Conservation (phyloP, 495 filamentous ascomycete species). For the Gamarada debralockiae region DNA sequence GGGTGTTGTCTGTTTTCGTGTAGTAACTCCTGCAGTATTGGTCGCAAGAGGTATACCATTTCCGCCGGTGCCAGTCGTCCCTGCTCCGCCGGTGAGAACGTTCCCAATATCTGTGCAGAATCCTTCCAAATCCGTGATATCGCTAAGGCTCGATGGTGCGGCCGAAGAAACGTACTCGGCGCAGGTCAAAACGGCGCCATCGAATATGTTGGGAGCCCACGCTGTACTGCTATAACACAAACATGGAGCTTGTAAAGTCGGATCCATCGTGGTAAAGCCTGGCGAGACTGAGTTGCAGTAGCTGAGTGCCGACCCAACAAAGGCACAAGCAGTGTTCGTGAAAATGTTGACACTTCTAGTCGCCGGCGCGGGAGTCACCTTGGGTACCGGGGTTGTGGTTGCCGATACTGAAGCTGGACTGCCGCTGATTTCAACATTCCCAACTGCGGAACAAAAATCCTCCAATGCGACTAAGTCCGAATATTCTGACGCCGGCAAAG, state of each 20-base stretch:
- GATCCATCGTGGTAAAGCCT: conserved; percentile 16
- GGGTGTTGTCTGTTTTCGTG: too few species aligned
- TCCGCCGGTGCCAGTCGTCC: too few species aligned
- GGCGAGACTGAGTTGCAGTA: conserved; percentile 16
- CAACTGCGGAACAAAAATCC: conserved; percentile 16
- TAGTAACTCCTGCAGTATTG: too few species aligned
- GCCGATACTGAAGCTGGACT: too few species aligned
- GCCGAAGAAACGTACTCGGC: conserved; percentile 15
- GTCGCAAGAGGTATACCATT: too few species aligned
- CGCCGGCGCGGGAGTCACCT: too few species aligned
- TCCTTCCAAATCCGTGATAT: conserved; percentile 8
- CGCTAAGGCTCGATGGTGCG: conserved; percentile 4
- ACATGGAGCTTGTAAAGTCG: conserved; percentile 18
- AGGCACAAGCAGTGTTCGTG: conserved; percentile 1
- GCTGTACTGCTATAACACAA: conserved; percentile 19
- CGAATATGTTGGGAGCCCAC: conserved; percentile 18
- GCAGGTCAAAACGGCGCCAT: conserved; percentile 14
- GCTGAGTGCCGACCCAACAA: conserved; percentile 14
- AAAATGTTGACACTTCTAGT: too few species aligned
- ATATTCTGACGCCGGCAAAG: conserved; percentile 8
- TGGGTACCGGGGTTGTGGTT: too few species aligned
- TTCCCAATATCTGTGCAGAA: conserved; percentile 18
- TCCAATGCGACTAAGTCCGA: conserved; percentile 7
- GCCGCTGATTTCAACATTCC: conserved; percentile 3
- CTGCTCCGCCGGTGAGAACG: neutral